Percentiles rank a stretch among this genome's conserved stretches.
phyloP scores from a whole-genome alignment of 768 basidiomycete genomes.

The Phanerodontia chrysosporium region DNA sequence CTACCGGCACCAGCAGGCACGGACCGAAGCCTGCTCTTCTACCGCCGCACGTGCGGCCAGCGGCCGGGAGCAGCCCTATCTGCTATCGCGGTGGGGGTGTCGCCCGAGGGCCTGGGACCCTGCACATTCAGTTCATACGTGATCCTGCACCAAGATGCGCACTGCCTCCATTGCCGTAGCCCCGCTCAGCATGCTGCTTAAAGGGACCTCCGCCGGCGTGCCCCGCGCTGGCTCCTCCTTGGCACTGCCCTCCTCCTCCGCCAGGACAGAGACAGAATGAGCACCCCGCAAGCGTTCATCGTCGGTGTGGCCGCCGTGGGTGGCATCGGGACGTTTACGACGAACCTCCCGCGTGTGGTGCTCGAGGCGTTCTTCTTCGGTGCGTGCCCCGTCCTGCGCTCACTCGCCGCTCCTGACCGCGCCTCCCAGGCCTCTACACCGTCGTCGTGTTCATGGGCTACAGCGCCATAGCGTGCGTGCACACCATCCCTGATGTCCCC shows the following conservation, averaged over 20 bases:
- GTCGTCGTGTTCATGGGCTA: neutral
- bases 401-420: no score
- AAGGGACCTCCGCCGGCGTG: neutral
- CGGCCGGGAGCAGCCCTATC: no score
- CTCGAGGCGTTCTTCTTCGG: neutral
- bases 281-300: neutral
- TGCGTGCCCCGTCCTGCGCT: neutral
- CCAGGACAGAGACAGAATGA: neutral
- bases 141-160: no score
- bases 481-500: neutral
- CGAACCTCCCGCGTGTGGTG: neutral
- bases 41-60: no score
- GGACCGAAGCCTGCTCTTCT: no score
- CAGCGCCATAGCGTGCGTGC: neutral
- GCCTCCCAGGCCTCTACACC: neutral
- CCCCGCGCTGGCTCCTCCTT: neutral
- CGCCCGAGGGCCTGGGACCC: no score
- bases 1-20: no score
- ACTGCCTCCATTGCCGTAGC: neutral
- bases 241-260: neutral
- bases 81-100: no score
- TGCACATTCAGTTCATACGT: no score
- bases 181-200: neutral
- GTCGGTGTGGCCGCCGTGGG: neutral
- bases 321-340: neutral